These are phyloP conservation scores for Ceratocystiopsis sp. DNA, from an alignment of 2,329 filamentous ascomycete species.

Conservation along the genomic window DNA sequence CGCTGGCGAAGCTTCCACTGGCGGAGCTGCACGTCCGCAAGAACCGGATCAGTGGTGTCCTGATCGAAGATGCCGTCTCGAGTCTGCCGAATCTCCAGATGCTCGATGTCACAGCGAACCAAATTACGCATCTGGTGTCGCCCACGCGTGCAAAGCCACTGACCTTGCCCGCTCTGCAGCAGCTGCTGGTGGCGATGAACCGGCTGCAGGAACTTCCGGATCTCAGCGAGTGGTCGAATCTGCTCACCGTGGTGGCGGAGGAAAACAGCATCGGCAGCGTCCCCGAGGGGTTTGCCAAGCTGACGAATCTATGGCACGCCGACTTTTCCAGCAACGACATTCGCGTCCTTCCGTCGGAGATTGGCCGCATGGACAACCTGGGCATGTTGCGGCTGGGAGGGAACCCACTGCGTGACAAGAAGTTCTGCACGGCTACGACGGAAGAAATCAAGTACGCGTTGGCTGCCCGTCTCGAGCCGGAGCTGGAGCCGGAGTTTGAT, in stretches of 20 bases:
- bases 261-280: slow-evolving; percentile 65
- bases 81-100: slow-evolving; percentile 49
- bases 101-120: slow-evolving; percentile 65
- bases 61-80: slow-evolving; percentile 48
- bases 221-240: slow-evolving; percentile 53
- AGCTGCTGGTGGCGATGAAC: slow-evolving; percentile 66
- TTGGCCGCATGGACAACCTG: slow-evolving; percentile 65
- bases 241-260: slow-evolving; percentile 59
- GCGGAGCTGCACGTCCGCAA: slow-evolving; percentile 58
- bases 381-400: slow-evolving; percentile 61
- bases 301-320: slow-evolving; percentile 54
- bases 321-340: slow-evolving; percentile 82
- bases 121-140: slow-evolving; percentile 38
- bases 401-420: slow-evolving; percentile 84
- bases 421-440: slow-evolving; percentile 62
- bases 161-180: slow-evolving; percentile 54
- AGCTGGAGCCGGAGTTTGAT: slow-evolving; percentile 16
- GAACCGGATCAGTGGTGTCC: slow-evolving; percentile 57
- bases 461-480: slow-evolving; percentile 46
- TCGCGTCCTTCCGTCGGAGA: slow-evolving; percentile 52
- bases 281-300: slow-evolving; percentile 55
- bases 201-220: slow-evolving; percentile 56
- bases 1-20: slow-evolving; percentile 49
- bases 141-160: slow-evolving; percentile 24
- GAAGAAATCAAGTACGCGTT: slow-evolving; percentile 67